Evolutionary conservation across 2,329 filamentous ascomycete species (phyloP), one percentile per base, ranked within the genome.

Genomic region (Triangularia setosa): DNA sequence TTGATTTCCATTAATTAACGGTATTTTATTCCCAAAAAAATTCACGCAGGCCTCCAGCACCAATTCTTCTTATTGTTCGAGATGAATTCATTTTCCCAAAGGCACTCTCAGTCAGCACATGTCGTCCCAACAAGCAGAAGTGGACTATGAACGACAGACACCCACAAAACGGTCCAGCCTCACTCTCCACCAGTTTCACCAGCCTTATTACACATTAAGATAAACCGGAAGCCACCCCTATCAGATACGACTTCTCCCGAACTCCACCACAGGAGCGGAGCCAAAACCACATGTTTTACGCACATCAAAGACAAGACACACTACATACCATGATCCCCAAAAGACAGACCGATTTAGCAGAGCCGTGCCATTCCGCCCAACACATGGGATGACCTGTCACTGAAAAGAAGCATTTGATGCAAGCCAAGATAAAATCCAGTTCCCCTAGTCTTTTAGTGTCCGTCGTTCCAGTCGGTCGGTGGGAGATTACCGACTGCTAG

Each of bases 231-330:
- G 23, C 21, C 30, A 35, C 16, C 52, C 52, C n/a, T 9, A 54
- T 25, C n/a, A 54, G 48, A 61, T 55, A 61, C 60, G 60, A 56
- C 48, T 61, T 55, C 40, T 55, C 21, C 60, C 60, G 48, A 55
- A 35, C 60, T 53, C 58, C 58, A 60, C 58, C 30, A 40, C n/a
- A 8, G 4, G 21, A 48, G 40, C 40, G 40, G 40, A 48, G 40
- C 40, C 40, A 18, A 21, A 48, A 48, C 40, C 40, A 9, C 40
- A 40, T 40, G 35, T 40, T 35, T 18, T 8, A 33, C 35, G 35
- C 40, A 8, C n/a, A 48, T 48, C 40, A 48, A 48, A 48, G 40
- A 48, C 40, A 18, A 48, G 40, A 48, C 40, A 11, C 40, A 40
- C 11, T 33, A 12, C 14, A 40, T n/a, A 40, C 33, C 16, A 40